Base-by-base conservation (phyloP, 1,139 yeast genomes). In the Sugiyamaella grinbergsii region DNA sequence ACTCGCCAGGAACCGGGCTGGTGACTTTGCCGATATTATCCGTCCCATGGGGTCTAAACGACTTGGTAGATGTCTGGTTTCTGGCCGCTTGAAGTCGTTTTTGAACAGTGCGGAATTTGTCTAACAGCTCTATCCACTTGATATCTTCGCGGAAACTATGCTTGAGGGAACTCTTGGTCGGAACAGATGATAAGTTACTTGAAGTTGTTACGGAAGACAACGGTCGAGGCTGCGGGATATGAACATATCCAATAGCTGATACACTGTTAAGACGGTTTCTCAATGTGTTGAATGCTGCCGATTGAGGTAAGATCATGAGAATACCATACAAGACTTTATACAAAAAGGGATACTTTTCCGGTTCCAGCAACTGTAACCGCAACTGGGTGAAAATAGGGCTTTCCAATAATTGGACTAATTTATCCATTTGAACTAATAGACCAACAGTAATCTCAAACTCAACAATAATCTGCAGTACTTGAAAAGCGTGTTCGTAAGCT, bases 261-360 rank as follows among this genome's bases (percentile, higher is more conserved):
- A 79, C 78, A 39, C 87, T 76, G 51, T 79, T 79, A 49, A 93
- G 75, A 54, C 99, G 75, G 63, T 85, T 88, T 57, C 85, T 84
- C 56, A 94, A 75, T 0, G 87, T 82, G 19, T 80, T 82, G 67
- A 89, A 94, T 0, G 98, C 96, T n/a, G 89, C 80, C 0, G 97
- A 88, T 66, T 94, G 99, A 0, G 99, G 99, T 49, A 94, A 71
- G 4, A 94, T 77, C 99, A 94, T 94, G 53, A 94, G 74, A 43
- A 94, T 78, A 1, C 98, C 98, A 65, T 90, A 94, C 26, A 94
- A 76, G 44, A 96, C 86, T 65, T 90, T 89, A 76, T 85, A 88
- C 38, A 94, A 71, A 62, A 79, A 86, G 0, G 95, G 96, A 63
- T 87, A 79, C 60, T 80, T 81, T 48, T 84, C 89, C 0, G 96